These are phyloP conservation scores for Fusarium tupiense DNA, from an alignment of 2,329 filamentous ascomycete genomes.

Conservation along the genomic window DNA sequence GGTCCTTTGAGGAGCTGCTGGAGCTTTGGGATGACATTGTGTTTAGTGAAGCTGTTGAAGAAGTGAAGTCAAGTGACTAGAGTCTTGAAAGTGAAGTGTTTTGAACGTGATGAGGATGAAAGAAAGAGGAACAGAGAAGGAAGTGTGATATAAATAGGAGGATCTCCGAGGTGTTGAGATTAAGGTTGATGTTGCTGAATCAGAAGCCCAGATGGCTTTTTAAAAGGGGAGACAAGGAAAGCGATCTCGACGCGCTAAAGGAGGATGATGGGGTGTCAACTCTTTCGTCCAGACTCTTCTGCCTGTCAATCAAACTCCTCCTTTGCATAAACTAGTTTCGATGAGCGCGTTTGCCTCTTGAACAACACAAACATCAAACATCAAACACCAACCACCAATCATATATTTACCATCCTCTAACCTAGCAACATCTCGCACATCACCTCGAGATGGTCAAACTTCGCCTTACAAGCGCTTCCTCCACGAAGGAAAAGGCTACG, in stretches of 20 bases:
- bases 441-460: no score
- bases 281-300: fast-evolving
- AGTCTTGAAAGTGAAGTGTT: background rate
- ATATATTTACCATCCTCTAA: no score
- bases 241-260: fast-evolving
- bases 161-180: fast-evolving
- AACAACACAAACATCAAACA: background rate
- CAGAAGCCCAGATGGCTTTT: background rate
- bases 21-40: background rate
- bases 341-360: background rate
- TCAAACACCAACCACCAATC: no score
- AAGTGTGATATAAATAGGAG: background rate
- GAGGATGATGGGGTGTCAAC: background rate
- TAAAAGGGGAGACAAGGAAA: fast-evolving
- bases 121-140: fast-evolving
- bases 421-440: background rate
- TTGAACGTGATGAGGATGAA: no score
- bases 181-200: background rate
- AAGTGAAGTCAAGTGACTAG: background rate
- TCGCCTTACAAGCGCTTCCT: no score
- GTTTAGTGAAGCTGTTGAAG: fast-evolving
- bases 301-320: fast-evolving
- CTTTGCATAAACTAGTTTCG: background rate
- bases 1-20: background rate
- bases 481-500: fast-evolving